Evolutionary conservation across 257 asterid genomes (phyloP).

Genomic region (Solanum pinnatisectum): DNA sequence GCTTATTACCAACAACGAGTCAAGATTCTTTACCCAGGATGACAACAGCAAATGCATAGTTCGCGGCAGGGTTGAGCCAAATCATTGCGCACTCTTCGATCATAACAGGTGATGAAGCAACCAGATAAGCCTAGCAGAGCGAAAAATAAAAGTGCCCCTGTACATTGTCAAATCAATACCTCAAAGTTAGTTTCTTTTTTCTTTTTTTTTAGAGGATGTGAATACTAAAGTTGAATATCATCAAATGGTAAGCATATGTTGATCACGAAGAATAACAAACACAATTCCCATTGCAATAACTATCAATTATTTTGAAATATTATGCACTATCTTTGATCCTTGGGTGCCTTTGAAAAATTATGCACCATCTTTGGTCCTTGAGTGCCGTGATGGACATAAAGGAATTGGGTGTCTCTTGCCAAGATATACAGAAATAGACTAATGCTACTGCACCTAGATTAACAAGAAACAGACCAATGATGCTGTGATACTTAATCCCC

Average conservation of each 20-base stretch:
- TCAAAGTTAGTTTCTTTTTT: background rate
- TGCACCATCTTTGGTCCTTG: background rate
- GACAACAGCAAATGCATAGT: constrained; percentile 93
- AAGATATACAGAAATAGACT: background rate
- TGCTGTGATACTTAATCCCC: background rate
- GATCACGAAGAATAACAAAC: background rate
- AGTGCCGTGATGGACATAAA: background rate
- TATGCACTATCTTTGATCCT: background rate
- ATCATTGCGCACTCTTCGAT: constrained; percentile 92
- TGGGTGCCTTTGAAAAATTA: background rate
- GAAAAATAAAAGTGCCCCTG: constrained; percentile 89
- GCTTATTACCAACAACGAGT: background rate
- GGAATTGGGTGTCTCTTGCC: background rate
- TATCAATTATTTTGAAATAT: background rate
- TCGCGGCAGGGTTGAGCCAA: constrained; percentile 98
- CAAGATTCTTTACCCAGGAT: constrained; percentile 61
- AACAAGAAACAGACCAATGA: background rate
- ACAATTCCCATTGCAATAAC: background rate
- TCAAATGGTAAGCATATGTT: background rate
- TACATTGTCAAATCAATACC: background rate
- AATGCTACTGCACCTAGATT: background rate
- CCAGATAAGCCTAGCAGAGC: constrained; percentile 91
- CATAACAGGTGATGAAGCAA: constrained; percentile 92
- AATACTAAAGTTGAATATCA: background rate
- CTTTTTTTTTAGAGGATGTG: background rate